Base-by-base conservation (phyloP, 176 grass and related monocot species). In the Urochloa ruziziensis region DNA sequence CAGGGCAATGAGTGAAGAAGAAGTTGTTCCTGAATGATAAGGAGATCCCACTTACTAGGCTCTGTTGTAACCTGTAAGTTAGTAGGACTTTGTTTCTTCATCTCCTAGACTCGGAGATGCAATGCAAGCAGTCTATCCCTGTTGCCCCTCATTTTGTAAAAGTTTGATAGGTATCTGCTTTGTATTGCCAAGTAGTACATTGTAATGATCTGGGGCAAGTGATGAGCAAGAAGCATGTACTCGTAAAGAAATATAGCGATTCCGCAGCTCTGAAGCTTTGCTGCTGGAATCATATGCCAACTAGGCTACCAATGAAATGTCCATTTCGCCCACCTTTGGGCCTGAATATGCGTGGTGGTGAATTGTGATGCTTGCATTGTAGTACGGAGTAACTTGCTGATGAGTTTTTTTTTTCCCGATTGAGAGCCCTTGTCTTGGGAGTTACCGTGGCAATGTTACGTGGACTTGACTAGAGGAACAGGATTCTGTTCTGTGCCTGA, bases 11-110 rank as follows among this genome's bases (percentile, higher is more conserved):
- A 79, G 84, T 53, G 87, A 84, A 56, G 88, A 72, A 29, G 90
- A 88, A 82, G 80, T 90, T 74, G 80, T 86, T 76, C 83, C 79
- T 21, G 89, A 97, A 58, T 91, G 84, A 93, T 46, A 28, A 74
- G 61, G 47, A 84, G 47, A 66, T 69, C 16, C 57, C 44, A 40
- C 58, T 36, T 72, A 21, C 17, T 79, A 90, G 75, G 51, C 74
- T 79, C 74, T 48, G 35, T 28, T 70, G 33, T 28, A 83, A 89
- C 83, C 43, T 79, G 79, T 83, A 86, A 89, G 86, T 89, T 78
- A 51, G 75, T 90, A 90, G 89, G 89, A 74, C 36, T 28, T 67
- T 75, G 65, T 90, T 83, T 78, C 40, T 56, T 70, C 33, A 60
- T 80, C 78, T 72, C 58, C 66, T 66, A 25, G 40, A 34, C 70